phyloP scores from a whole-genome alignment of 2,329 filamentous ascomycete genomes.

The Pseudogymnoascus sp. region DNA sequence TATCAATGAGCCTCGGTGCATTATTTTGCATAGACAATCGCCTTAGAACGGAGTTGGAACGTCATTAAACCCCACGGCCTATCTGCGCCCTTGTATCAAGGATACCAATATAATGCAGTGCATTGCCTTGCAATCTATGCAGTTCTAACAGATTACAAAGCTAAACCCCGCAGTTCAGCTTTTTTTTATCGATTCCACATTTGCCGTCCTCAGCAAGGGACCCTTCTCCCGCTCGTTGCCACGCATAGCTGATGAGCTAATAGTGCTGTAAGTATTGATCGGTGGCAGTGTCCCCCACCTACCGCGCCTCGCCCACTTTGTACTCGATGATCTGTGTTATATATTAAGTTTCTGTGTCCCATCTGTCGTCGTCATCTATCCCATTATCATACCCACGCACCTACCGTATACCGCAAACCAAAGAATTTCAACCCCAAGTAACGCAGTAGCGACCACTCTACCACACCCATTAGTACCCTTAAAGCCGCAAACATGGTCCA shows the following conservation, averaged over 20 bases:
- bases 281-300: background rate
- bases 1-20: conserved; percentile 1
- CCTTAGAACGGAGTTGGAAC: background rate
- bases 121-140: background rate
- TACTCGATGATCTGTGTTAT: background rate
- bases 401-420: background rate
- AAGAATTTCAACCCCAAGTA: background rate
- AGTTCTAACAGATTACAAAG: background rate
- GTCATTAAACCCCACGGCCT: background rate
- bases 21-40: background rate
- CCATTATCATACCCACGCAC: background rate
- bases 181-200: background rate
- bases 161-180: background rate
- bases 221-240: background rate
- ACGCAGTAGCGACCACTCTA: too few species aligned
- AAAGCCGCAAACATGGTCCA: conserved; percentile 32
- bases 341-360: background rate
- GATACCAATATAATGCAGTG: background rate
- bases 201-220: background rate
- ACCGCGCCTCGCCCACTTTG: background rate
- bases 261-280: background rate
- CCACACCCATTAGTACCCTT: background rate
- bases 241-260: background rate
- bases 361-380: background rate
- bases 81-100: background rate